phyloP scores from a whole-genome alignment of 208 protist species.

The Leishmania tropica region DNA sequence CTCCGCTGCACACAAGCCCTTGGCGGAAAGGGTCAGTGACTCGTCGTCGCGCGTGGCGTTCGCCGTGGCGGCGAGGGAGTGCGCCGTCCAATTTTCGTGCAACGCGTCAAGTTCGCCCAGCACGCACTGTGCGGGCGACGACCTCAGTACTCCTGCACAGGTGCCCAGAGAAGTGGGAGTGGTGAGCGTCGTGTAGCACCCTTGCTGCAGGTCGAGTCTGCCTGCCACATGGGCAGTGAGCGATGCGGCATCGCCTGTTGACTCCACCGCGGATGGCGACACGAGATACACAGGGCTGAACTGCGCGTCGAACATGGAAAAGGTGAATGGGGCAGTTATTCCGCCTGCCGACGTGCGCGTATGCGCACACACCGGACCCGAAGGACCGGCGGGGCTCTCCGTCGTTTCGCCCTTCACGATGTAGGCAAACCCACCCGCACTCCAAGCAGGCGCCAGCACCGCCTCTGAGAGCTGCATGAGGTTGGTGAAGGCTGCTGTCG shows the following conservation, averaged over 20 bases:
- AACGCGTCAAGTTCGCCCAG: conserved; percentile 12
- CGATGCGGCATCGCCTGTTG: neutral
- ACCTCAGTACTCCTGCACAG: conserved; percentile 4
- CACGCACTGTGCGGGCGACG: conserved; percentile 11
- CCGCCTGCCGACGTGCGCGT: conserved; percentile 9
- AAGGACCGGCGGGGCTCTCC: neutral
- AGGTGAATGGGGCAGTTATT: conserved; percentile 20
- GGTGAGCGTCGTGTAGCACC: conserved; percentile 13
- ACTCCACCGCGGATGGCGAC: neutral
- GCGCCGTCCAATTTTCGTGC: conserved; percentile 17
- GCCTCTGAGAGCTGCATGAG: conserved; percentile 28
- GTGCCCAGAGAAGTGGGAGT: neutral
- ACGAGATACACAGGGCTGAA: conserved; percentile 25
- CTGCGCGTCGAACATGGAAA: conserved; percentile 29
- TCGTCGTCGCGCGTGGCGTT: neutral
- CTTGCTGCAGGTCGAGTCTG: conserved; percentile 12
- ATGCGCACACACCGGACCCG: conserved; percentile 18
- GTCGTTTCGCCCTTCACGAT: neutral
- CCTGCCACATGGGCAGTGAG: conserved; percentile 1
- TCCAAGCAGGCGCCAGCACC: conserved; percentile 29
- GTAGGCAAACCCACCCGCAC: conserved; percentile 24
- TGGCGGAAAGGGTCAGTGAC: neutral
- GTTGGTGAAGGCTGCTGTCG: neutral
- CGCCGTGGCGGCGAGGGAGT: conserved; percentile 1
- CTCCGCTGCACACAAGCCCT: conserved; percentile 16